Base-by-base conservation (phyloP, 164 flowering plant species). In the Piper betle region DNA sequence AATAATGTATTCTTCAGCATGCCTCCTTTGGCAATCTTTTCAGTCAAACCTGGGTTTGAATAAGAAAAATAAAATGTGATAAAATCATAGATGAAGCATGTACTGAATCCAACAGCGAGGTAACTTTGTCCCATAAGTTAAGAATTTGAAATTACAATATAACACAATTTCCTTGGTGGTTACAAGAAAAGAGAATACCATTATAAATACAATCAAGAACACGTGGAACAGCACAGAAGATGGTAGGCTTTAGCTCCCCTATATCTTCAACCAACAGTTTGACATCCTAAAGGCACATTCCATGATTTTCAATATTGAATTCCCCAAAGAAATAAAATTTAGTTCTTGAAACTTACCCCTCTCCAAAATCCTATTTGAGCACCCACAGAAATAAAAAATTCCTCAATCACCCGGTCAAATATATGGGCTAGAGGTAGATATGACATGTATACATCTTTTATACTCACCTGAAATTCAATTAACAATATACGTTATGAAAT, bases 311-410 rank as follows among this genome's bases (percentile, higher is more conserved):
- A 46, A 46, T 10, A 10, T 54, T 61, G 37, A 60, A 63, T 12
- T 63, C 17, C 5, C 37, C 54, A 4, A 19, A 16, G 15, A 61
- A 46, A 57, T 41, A 39, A 20, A 57, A 5, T 52, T 39, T 13
- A 25, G 63, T 33, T 56, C 12, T 50, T 37, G 48, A 57, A 61
- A 65, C 96, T 85, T 73, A 91, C 99, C 93, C 95, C 96, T 59
- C 88, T 88, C 97, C 97, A 94, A 72, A 85, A 94, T 64, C 99
- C 99, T 59, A 94, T 87, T 37, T 91, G 81, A 56, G 97, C 99
- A 60, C 96, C 97, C 37, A 70, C 70, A 38, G 66, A 59, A 55
- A 94, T 88, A 64, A 86, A 84, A 5, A 73, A 61, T 69, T 94
- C 99, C 69, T 88, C 99, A 57, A 87, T 73, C 68, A 84, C 96